Evolutionary conservation across 768 basidiomycete species (phyloP).

Genomic region (Leucocoprinus sp.): DNA sequence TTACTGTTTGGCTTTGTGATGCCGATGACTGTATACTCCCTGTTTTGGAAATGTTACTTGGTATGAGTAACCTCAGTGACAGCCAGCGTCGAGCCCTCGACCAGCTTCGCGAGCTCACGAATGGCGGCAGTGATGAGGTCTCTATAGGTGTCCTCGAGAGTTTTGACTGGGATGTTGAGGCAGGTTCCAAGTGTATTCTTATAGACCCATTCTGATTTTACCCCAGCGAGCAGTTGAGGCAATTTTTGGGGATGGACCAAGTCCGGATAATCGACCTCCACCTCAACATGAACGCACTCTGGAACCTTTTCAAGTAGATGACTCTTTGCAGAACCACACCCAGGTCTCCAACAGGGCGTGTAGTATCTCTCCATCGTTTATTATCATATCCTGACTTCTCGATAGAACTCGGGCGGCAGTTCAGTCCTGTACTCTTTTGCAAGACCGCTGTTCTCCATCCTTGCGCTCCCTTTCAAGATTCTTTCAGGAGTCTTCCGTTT

Average conservation of each 20-base stretch:
- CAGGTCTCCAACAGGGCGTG: too few species aligned
- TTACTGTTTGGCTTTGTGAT: too few species aligned
- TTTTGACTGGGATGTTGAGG: constrained; percentile 67
- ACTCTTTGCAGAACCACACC: constrained; percentile 31
- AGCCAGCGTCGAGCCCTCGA: too few species aligned
- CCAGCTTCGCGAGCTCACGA: constrained; percentile 51
- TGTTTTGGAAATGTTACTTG: too few species aligned
- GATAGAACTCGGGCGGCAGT: constrained; percentile 2
- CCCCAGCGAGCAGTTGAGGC: constrained; percentile 45
- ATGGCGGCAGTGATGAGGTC: constrained; percentile 52
- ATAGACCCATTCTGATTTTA: too few species aligned
- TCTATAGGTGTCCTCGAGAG: constrained; percentile 56
- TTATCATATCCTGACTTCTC: constrained; percentile 8
- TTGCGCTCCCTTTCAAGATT: constrained; percentile 54
- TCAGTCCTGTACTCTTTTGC: constrained; percentile 18
- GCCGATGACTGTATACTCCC: too few species aligned
- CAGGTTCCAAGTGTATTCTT: constrained; percentile 25
- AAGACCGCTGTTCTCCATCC: constrained; percentile 36
- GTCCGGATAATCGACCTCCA: background rate
- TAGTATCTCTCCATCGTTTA: too few species aligned
- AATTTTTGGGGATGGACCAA: constrained; percentile 35
- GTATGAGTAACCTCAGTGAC: constrained; percentile 14
- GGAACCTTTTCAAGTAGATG: constrained; percentile 44
- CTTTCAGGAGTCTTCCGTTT: constrained; percentile 53
- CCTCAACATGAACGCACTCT: constrained; percentile 14